Conservation (phyloP, 2,329 filamentous ascomycete species). For the Orbilia javanica region DNA sequence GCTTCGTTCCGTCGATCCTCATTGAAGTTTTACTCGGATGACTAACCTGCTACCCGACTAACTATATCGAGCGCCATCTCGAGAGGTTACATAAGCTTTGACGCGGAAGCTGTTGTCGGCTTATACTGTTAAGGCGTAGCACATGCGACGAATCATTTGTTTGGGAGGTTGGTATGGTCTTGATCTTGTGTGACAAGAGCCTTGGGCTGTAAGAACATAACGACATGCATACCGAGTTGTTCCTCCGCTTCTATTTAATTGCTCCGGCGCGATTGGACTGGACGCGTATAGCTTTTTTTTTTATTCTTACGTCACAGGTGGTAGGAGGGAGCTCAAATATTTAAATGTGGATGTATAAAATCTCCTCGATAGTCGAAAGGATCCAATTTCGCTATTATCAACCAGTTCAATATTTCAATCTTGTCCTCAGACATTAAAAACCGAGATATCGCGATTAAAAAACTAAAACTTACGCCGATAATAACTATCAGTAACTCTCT, state of each 20-base stretch:
- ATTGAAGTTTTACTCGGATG: background rate
- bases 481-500: too few relatives aligned
- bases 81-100: slow-evolving; percentile 2
- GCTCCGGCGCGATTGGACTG: background rate
- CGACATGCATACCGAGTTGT: background rate
- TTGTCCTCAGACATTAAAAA: too few relatives aligned
- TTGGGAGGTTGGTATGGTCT: background rate
- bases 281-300: background rate
- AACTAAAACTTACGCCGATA: too few relatives aligned
- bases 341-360: slow-evolving; percentile 1
- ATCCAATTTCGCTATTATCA: background rate
- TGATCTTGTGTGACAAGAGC: background rate
- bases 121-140: background rate
- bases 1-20: background rate
- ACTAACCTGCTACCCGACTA: background rate
- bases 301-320: background rate
- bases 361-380: background rate
- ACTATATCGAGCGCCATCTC: background rate
- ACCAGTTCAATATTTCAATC: background rate
- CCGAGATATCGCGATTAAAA: too few relatives aligned
- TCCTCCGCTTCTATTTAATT: slow-evolving; percentile 8
- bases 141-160: slow-evolving; percentile 6
- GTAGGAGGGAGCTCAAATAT: background rate
- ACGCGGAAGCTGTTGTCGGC: background rate
- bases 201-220: slow-evolving; percentile 7